Evolutionary conservation across 1,139 yeast genomes (phyloP), one percentile per base, ranked within the genome.

Genomic region (Yamadazyma diospyri): DNA sequence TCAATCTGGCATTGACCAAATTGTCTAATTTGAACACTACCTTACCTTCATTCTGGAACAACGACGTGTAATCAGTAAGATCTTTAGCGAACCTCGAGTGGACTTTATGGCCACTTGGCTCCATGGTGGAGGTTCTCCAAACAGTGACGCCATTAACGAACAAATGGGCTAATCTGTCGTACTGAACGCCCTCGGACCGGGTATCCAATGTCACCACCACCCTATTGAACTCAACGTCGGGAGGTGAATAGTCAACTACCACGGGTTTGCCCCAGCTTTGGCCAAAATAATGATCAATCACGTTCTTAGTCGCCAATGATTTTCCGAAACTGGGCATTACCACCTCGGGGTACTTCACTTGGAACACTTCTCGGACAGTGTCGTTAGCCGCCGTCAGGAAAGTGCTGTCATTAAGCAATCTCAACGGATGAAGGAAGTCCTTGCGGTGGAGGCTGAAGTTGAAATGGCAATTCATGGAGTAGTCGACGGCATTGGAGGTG

Each of bases 81-180:
- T 87, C 95, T 50, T 83, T 85, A 20, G 67, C 59, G 32, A 70
- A 61, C 10, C 59, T 52, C 11, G 81, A 73, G 46, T 63, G 68
- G 3, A 73, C 68, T 3, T 57, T 45, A 16, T 47, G 48, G 34
- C 74, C 68, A 40, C 77, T 75, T 0, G 95, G 95, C 55, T 86
- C 95, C 13, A 85, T 78, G 2, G 95, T 86, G 3, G 92, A 80
- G 0, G 94, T 79, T 54, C 95, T 69, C 95, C 95, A 86, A 22
- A 86, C 57, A 45, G 84, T 85, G 11, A 72, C 68, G 16, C 80
- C 85, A 34, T 74, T 73, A 17, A 86, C 54, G 47, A 72, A 81
- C 17, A 86, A 55, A 48, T 84, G 86, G 10, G 81, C 84, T 46
- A 86, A 63, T 37, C 95, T 66, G 52, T 86, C 95, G 47, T 75